A percentile compares a stretch with the other conserved stretches of the same genome.
Evolutionary conservation across 2,329 filamentous ascomycete genomes (phyloP).

Genomic region (Alternaria longipes): DNA sequence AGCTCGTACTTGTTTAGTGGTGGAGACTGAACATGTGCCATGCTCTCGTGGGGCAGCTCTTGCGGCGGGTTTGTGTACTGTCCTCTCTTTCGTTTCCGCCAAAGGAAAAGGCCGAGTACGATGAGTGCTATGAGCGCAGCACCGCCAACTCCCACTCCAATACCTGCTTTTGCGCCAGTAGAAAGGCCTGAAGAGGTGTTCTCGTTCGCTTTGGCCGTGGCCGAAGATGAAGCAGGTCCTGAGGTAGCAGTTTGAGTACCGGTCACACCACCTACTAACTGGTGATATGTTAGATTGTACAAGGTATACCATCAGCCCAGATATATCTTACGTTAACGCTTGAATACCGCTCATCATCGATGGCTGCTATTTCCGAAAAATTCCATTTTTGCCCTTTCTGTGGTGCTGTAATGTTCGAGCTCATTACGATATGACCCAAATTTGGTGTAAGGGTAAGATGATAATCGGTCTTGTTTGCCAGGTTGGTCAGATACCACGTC

Average conservation of each 20-base stretch:
- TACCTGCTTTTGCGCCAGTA: conserved; percentile 30
- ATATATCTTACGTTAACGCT: conserved; percentile 21
- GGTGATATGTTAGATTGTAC: conserved; percentile 5
- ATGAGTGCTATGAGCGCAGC: conserved; percentile 59
- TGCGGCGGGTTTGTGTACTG: background rate
- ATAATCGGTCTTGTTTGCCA: conserved; percentile 31
- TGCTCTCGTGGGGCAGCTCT: background rate
- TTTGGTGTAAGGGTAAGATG: conserved; percentile 12
- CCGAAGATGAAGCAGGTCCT: background rate
- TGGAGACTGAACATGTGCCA: background rate
- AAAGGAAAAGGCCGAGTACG: conserved; percentile 68
- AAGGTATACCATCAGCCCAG: background rate
- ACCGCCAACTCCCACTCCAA: conserved; percentile 27
- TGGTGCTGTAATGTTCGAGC: conserved; percentile 24
- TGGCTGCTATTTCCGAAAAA: background rate
- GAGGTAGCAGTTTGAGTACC: conserved; percentile 4
- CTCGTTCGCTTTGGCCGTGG: background rate
- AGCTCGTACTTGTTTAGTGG: conserved; percentile 21
- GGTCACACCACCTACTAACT: conserved; percentile 14
- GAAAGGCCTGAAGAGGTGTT: conserved; percentile 28
- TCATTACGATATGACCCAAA: conserved; percentile 12
- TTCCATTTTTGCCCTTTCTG: background rate
- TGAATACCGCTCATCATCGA: conserved; percentile 22
- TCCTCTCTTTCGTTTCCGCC: conserved; percentile 27
- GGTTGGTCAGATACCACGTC: conserved; percentile 30